Percentiles rank a stretch among this genome's conserved stretches.
Conservation (phyloP, 208 protist genomes). For the Wallacemonas sp. region DNA sequence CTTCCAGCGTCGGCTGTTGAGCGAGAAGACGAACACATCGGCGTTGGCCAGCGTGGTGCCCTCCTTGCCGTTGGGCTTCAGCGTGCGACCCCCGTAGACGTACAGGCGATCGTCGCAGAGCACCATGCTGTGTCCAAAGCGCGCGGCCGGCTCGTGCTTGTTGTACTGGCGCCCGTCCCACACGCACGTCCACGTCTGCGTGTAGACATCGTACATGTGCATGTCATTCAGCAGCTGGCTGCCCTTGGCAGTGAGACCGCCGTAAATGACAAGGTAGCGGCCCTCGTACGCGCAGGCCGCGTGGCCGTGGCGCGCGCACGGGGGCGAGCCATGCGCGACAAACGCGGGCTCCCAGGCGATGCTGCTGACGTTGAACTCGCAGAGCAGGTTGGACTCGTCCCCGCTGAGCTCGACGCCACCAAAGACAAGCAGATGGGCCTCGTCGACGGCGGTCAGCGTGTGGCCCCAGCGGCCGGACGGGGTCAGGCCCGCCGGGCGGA, state of each 20-base stretch:
- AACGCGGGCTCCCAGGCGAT: constrained; percentile 73
- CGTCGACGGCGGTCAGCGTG: constrained; percentile 61
- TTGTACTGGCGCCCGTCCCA: constrained; percentile 42
- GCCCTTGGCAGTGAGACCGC: constrained; percentile 46
- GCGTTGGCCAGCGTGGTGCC: constrained; percentile 24
- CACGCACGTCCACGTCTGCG: constrained; percentile 64
- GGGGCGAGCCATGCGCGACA: constrained; percentile 25
- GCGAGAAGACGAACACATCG: constrained; percentile 69
- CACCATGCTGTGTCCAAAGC: constrained; percentile 78
- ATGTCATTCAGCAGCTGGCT: constrained; percentile 52
- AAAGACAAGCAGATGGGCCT: constrained; percentile 53
- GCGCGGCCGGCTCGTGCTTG: constrained; percentile 64
- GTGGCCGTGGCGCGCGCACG: constrained; percentile 64
- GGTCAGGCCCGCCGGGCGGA: constrained; percentile 58
- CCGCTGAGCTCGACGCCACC: constrained; percentile 61
- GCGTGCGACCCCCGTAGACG: constrained; percentile 69
- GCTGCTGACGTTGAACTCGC: constrained; percentile 62
- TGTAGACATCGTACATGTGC: constrained; percentile 59
- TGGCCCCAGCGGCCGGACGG: constrained; percentile 71
- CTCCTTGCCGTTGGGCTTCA: constrained; percentile 23
- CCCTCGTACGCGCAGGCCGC: constrained; percentile 69
- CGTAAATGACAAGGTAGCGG: constrained; percentile 70
- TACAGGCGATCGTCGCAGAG: constrained; percentile 69
- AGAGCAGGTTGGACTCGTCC: constrained; percentile 42
- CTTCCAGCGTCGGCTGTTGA: constrained; percentile 55